phyloP scores from a whole-genome alignment of 1,284 basidiomycete species.

The Malassezia cuniculi region DNA sequence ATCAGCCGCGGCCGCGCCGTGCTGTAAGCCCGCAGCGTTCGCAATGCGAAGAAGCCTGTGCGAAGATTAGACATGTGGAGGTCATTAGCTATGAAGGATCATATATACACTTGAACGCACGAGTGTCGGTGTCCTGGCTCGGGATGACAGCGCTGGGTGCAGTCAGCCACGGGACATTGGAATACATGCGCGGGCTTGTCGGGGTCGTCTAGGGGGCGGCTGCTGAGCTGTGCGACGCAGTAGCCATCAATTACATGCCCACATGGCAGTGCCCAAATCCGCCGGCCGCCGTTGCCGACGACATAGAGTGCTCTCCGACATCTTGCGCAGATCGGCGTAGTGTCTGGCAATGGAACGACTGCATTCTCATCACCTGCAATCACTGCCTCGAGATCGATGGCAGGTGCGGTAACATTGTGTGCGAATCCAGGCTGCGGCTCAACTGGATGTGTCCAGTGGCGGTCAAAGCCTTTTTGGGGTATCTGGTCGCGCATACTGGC shows the following conservation, averaged over 20 bases:
- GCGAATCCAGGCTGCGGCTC: constrained; percentile 17
- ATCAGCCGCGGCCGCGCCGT: constrained; percentile 12
- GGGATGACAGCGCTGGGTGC: constrained; percentile 27
- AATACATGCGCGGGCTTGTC: constrained; percentile 24
- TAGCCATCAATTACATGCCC: constrained; percentile 37
- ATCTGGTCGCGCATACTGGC: constrained; percentile 5
- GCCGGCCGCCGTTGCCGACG: constrained; percentile 20
- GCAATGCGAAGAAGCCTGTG: background rate
- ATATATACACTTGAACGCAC: constrained; percentile 15
- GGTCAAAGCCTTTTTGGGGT: constrained; percentile 20
- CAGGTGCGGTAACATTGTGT: constrained; percentile 30
- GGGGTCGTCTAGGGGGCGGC: constrained; percentile 1
- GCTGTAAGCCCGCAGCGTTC: too few relatives aligned
- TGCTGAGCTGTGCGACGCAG: constrained; percentile 26
- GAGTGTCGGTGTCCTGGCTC: constrained; percentile 21
- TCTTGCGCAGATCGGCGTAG: constrained; percentile 32
- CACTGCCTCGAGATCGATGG: constrained; percentile 33
- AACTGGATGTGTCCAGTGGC: constrained; percentile 24
- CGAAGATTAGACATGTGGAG: background rate
- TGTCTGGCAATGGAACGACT: constrained; percentile 28
- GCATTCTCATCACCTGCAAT: constrained; percentile 27
- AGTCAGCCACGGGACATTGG: constrained; percentile 29
- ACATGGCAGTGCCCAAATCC: constrained; percentile 34
- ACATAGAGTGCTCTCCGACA: constrained; percentile 28
- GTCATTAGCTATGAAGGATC: background rate